A percentile compares a stretch with the other conserved stretches of the same genome.
These are phyloP conservation scores for Dacryopinax spathularia DNA, from an alignment of 768 basidiomycete genomes.

Conservation along the genomic window DNA sequence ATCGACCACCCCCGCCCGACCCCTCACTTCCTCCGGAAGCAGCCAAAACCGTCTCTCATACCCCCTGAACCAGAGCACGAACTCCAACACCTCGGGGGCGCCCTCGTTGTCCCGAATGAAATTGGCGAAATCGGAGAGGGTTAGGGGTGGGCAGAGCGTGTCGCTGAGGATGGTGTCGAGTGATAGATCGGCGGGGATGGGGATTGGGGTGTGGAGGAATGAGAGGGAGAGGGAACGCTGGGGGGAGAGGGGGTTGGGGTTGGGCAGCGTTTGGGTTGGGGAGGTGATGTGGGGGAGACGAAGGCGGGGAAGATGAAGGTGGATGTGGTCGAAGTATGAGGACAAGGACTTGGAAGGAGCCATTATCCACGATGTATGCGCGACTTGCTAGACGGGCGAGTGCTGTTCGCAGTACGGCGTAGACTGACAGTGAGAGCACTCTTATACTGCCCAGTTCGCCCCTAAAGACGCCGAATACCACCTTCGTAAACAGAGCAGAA, in stretches of 20 bases:
- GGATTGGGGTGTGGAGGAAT: background rate
- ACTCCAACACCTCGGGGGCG: background rate
- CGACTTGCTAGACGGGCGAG: too few relatives aligned
- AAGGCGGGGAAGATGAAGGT: too few relatives aligned
- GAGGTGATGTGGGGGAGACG: background rate
- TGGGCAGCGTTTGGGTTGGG: background rate
- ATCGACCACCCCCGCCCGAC: background rate
- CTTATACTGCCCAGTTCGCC: too few relatives aligned
- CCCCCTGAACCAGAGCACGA: conserved; percentile 1
- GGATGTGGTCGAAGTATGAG: background rate
- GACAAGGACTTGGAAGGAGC: too few relatives aligned
- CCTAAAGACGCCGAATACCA: too few relatives aligned
- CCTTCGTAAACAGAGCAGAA: too few relatives aligned
- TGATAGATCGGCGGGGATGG: background rate
- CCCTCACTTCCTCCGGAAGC: background rate
- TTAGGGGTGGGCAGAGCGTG: background rate
- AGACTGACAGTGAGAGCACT: too few relatives aligned
- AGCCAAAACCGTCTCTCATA: background rate
- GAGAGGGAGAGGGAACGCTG: background rate
- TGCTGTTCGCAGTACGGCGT: too few relatives aligned
- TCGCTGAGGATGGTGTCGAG: background rate
- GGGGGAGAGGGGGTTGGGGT: background rate
- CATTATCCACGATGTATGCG: too few relatives aligned
- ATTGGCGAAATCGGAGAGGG: background rate
- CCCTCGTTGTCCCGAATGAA: background rate